Conservation (phyloP, 192 early-diverging fungal species). For the Physocladia obscura region DNA sequence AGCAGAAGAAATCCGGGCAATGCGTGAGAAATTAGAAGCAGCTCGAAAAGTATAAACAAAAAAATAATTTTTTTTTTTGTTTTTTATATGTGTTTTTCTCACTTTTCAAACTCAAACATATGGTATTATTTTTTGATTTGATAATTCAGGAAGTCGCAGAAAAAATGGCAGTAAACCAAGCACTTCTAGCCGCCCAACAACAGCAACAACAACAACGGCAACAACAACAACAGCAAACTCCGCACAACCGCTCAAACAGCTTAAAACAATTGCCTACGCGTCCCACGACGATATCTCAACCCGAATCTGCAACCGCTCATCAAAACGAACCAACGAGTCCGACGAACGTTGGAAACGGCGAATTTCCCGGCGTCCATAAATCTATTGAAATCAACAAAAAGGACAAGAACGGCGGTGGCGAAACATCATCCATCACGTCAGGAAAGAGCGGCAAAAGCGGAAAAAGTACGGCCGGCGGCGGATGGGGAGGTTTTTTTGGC, state of each 20-base stretch:
- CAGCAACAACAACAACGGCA: neutral
- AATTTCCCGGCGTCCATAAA: conserved; percentile 7
- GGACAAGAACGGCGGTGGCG: neutral
- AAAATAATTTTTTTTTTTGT: neutral
- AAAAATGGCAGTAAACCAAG: neutral
- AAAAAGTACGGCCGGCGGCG: no score
- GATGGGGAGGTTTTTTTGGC: no score
- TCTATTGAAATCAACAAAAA: neutral
- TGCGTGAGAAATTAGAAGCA: conserved; percentile 9
- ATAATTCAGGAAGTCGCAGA: neutral
- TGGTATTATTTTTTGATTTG: no score
- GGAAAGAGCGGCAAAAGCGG: conserved; percentile 6
- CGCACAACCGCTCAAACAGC: neutral
- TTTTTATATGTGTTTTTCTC: no score
- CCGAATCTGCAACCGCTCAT: neutral
- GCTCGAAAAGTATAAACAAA: neutral
- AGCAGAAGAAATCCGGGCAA: neutral
- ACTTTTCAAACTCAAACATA: no score
- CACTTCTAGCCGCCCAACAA: neutral
- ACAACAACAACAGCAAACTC: neutral
- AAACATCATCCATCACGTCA: neutral
- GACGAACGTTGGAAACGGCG: neutral
- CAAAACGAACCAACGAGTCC: no score
- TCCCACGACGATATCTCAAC: neutral
- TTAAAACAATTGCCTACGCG: neutral